A percentile compares a stretch with the other conserved stretches of the same genome.
These are phyloP conservation scores for Apiospora sp. DNA, from an alignment of 2,329 filamentous ascomycete species.

Conservation along the genomic window DNA sequence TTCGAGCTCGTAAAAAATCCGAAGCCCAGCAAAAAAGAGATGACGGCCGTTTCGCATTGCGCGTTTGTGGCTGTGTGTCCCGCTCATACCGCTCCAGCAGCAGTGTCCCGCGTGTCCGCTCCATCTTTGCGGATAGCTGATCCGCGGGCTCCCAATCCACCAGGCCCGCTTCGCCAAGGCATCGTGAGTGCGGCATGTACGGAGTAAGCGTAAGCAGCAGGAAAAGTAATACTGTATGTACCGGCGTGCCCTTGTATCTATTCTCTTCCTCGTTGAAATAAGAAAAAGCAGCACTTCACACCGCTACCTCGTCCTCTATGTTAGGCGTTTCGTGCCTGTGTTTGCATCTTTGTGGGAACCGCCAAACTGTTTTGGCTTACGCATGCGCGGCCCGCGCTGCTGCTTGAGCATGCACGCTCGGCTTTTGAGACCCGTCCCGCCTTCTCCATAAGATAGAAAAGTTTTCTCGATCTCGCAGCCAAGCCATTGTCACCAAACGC, in stretches of 20 bases:
- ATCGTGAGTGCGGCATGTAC: neutral
- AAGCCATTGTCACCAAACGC: neutral
- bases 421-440: neutral
- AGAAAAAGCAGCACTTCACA: slow-evolving; percentile 4
- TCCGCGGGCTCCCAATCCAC: neutral
- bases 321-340: neutral
- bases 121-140: neutral
- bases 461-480: neutral
- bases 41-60: slow-evolving; percentile 14
- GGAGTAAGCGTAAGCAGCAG: neutral
- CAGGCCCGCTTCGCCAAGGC: slow-evolving; percentile 7
- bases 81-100: neutral
- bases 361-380: neutral
- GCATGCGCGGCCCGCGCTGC: neutral
- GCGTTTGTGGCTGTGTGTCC: slow-evolving; percentile 3
- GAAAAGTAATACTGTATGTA: neutral
- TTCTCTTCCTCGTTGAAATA: neutral
- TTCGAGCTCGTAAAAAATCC: neutral
- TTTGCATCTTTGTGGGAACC: neutral
- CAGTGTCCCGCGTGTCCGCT: neutral
- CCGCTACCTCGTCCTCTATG: neutral
- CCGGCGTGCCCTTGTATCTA: neutral
- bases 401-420: neutral
- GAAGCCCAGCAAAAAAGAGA: slow-evolving; percentile 16
- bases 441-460: neutral